A percentile compares a stretch with the other conserved stretches of the same genome.
phyloP scores from a whole-genome alignment of 768 basidiomycete genomes.

The Lactifluus hygrophoroides region DNA sequence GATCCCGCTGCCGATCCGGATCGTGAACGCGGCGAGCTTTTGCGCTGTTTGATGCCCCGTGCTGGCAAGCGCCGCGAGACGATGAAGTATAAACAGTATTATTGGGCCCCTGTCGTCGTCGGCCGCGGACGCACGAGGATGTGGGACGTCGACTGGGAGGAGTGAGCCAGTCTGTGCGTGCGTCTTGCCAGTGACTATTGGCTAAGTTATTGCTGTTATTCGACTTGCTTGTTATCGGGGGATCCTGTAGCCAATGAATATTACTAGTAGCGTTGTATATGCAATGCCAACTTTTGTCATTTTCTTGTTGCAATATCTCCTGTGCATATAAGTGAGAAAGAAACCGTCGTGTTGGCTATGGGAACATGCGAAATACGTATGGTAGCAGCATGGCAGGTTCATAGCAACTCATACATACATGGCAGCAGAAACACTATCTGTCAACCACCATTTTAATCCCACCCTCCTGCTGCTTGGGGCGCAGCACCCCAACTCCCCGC shows the following conservation, averaged over 20 bases:
- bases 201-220: constrained; percentile 15
- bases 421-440: constrained; percentile 6
- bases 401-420: constrained; percentile 17
- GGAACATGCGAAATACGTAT: constrained; percentile 1
- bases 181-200: neutral
- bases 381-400: constrained; percentile 3
- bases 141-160: constrained; percentile 22
- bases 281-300: constrained; percentile 1
- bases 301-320: neutral
- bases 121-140: constrained; percentile 11
- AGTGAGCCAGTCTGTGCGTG: neutral
- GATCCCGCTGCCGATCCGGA: constrained; percentile 13
- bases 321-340: neutral
- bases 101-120: constrained; percentile 52
- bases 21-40: constrained; percentile 14
- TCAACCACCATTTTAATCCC: constrained; percentile 18
- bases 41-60: constrained; percentile 33
- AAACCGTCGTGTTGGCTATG: constrained; percentile 7
- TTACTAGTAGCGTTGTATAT: constrained; percentile 6
- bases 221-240: neutral
- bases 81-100: constrained; percentile 82
- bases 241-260: constrained; percentile 1
- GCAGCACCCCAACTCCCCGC: constrained; percentile 16
- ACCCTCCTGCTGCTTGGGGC: constrained; percentile 10
- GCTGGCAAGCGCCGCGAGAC: constrained; percentile 66